Conservation (phyloP, 495 filamentous ascomycete genomes). For the Aspergillus conjunctus region DNA sequence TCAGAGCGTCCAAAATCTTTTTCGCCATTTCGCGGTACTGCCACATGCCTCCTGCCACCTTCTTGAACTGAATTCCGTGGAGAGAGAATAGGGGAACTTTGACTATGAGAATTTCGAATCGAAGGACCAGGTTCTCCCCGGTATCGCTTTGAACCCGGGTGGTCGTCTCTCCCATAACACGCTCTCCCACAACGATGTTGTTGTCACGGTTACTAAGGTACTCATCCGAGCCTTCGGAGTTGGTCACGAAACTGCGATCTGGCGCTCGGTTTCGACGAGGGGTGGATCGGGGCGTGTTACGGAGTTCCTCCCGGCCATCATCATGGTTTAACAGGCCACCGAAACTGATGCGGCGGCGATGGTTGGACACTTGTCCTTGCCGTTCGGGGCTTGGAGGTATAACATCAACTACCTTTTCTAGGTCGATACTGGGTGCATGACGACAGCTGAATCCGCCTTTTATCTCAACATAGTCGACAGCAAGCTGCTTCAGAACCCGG, state of each 20-base stretch:
- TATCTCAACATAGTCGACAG: slow-evolving; percentile 90
- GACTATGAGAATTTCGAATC: slow-evolving; percentile 96
- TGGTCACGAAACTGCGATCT: slow-evolving; percentile 71
- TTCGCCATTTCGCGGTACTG: slow-evolving; percentile 98
- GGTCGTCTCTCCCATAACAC: slow-evolving; percentile 74
- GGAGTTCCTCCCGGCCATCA: slow-evolving; percentile 49
- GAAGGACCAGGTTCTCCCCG: slow-evolving; percentile 74
- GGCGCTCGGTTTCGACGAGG: slow-evolving; percentile 47
- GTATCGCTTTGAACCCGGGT: slow-evolving; percentile 86
- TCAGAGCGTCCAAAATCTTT: slow-evolving; percentile 85
- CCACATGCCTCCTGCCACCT: slow-evolving; percentile 92
- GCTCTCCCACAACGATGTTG: slow-evolving; percentile 40
- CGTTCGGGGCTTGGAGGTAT: slow-evolving; percentile 57
- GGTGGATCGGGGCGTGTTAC: slow-evolving; percentile 30
- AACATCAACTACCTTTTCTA: slow-evolving; percentile 67
- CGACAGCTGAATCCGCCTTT: slow-evolving; percentile 89
- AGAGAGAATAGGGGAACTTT: slow-evolving; percentile 93
- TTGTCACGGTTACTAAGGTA: slow-evolving; percentile 54
- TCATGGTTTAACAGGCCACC: slow-evolving; percentile 67
- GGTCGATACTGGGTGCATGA: slow-evolving; percentile 85
- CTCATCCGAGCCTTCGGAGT: slow-evolving; percentile 78
- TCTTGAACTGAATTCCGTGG: slow-evolving; percentile 98
- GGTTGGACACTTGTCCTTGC: slow-evolving; percentile 56
- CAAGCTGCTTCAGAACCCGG: slow-evolving; percentile 80
- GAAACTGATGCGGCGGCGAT: slow-evolving; percentile 82